These are phyloP conservation scores for Lablab purpureus DNA, from an alignment of 306 rosid genomes.

Conservation along the genomic window DNA sequence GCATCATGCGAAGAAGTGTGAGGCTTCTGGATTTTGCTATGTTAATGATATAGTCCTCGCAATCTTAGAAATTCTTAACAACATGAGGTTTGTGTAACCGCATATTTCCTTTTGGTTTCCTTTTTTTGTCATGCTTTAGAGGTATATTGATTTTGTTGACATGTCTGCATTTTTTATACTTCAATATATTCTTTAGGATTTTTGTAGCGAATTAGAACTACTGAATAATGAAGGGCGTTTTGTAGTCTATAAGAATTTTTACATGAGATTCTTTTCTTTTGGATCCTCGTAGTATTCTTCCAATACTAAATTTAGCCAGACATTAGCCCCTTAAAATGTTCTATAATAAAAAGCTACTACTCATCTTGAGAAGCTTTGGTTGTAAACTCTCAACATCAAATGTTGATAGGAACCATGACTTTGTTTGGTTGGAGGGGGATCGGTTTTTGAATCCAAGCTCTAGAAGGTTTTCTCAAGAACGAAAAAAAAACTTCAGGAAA, in stretches of 20 bases:
- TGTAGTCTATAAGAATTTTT: background rate
- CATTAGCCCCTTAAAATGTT: background rate
- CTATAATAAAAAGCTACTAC: background rate
- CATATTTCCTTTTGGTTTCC: conserved; percentile 12
- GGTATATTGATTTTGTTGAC: conserved; percentile 19
- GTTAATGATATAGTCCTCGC: conserved; percentile 87
- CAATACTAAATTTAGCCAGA: background rate
- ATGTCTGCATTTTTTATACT: conserved; percentile 9
- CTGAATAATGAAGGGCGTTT: conserved; percentile 5
- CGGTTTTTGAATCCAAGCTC: background rate
- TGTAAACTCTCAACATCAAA: background rate
- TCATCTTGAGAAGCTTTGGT: conserved; percentile 25
- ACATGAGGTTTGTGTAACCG: conserved; percentile 66
- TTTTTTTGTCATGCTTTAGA: background rate
- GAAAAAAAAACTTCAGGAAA: background rate
- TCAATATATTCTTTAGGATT: conserved; percentile 18
- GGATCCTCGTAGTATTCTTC: conserved; percentile 12
- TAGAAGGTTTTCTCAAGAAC: background rate
- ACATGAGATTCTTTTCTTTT: background rate
- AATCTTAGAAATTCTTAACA: conserved; percentile 85
- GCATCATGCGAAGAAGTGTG: conserved; percentile 93
- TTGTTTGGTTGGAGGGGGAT: background rate
- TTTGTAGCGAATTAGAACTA: background rate
- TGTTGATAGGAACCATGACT: background rate
- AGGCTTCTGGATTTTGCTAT: conserved; percentile 92